Evolutionary conservation across 2,329 filamentous ascomycete species (phyloP).

Genomic region (Bisporella sp.): DNA sequence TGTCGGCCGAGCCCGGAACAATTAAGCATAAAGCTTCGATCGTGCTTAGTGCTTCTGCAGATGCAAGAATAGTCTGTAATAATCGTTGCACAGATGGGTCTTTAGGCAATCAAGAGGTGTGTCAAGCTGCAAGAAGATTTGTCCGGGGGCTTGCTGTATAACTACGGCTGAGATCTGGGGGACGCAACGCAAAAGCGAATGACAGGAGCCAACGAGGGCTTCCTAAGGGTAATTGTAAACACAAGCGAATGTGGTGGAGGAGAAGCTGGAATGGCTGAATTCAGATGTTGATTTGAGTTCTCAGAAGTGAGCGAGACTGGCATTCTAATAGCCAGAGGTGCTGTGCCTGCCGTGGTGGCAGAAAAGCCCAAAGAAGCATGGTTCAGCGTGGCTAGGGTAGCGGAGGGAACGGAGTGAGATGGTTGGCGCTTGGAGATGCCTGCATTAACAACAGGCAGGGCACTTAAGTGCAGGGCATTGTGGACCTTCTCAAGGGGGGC

Average conservation of each 20-base stretch:
- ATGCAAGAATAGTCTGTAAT: slow-evolving; percentile 1
- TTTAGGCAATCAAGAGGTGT: slow-evolving; percentile 11
- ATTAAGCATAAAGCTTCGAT: slow-evolving; percentile 19
- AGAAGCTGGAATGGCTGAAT: slow-evolving; percentile 10
- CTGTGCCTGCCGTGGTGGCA: slow-evolving; percentile 15
- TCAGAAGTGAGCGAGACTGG: slow-evolving; percentile 18
- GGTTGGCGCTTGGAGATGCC: too few relatives aligned
- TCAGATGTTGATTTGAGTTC: slow-evolving; percentile 10
- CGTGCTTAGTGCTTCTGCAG: slow-evolving; percentile 3
- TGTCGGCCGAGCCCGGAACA: slow-evolving; percentile 9
- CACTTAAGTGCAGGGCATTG: too few relatives aligned
- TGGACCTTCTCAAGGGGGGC: too few relatives aligned
- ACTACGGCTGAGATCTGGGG: slow-evolving; percentile 21
- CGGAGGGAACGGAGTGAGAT: neutral
- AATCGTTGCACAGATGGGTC: slow-evolving; percentile 8
- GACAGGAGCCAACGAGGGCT: slow-evolving; percentile 71
- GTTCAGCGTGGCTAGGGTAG: slow-evolving; percentile 11
- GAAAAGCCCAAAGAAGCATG: slow-evolving; percentile 14
- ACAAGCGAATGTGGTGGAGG: slow-evolving; percentile 26
- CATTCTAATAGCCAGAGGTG: slow-evolving; percentile 20
- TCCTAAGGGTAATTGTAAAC: slow-evolving; percentile 40
- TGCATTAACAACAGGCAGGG: too few relatives aligned
- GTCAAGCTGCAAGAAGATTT: slow-evolving; percentile 15
- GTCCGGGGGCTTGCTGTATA: slow-evolving; percentile 23
- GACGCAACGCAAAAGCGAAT: slow-evolving; percentile 50